phyloP scores from a whole-genome alignment of 805 yeast genomes.

The Cyberlindnera saturnus region DNA sequence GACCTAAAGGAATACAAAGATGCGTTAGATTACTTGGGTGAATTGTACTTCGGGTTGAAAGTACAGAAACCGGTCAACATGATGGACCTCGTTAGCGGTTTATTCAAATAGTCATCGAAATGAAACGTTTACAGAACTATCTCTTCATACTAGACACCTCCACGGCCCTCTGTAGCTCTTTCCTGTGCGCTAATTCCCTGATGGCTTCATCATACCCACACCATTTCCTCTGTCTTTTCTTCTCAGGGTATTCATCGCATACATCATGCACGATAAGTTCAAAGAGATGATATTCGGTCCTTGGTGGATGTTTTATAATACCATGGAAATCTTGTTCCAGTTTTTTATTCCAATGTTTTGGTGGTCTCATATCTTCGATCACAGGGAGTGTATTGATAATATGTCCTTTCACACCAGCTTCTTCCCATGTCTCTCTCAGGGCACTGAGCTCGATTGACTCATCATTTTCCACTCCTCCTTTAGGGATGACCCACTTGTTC shows the following conservation, averaged over 20 bases:
- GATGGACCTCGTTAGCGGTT: slow-evolving; percentile 70
- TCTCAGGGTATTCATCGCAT: slow-evolving; percentile 73
- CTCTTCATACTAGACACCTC: slow-evolving; percentile 42
- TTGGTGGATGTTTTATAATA: slow-evolving; percentile 45
- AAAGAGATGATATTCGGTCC: slow-evolving; percentile 83
- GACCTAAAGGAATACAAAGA: slow-evolving; percentile 31
- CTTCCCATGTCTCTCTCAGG: slow-evolving; percentile 94
- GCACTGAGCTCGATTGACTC: slow-evolving; percentile 51
- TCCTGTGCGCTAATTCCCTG: slow-evolving; percentile 51
- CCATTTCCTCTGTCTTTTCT: slow-evolving; percentile 66
- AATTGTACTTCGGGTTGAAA: slow-evolving; percentile 52
- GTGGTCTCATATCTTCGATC: slow-evolving; percentile 55
- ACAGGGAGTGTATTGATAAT: slow-evolving; percentile 53
- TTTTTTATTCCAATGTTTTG: slow-evolving; percentile 35
- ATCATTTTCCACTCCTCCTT: slow-evolving; percentile 91
- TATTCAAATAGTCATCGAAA: slow-evolving; percentile 28
- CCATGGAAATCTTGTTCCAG: slow-evolving; percentile 20
- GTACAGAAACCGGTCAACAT: slow-evolving; percentile 49
- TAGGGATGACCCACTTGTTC: slow-evolving; percentile 83
- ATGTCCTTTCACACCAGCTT: slow-evolving; percentile 81
- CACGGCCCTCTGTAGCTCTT: slow-evolving; percentile 62
- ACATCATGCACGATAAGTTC: slow-evolving; percentile 62
- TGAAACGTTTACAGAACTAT: neutral
- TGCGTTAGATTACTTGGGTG: slow-evolving; percentile 54
- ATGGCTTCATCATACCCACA: slow-evolving; percentile 62